These are phyloP conservation scores for Pseudonitzschia pungens DNA, from an alignment of 108 stramenopile species.

Conservation along the genomic window DNA sequence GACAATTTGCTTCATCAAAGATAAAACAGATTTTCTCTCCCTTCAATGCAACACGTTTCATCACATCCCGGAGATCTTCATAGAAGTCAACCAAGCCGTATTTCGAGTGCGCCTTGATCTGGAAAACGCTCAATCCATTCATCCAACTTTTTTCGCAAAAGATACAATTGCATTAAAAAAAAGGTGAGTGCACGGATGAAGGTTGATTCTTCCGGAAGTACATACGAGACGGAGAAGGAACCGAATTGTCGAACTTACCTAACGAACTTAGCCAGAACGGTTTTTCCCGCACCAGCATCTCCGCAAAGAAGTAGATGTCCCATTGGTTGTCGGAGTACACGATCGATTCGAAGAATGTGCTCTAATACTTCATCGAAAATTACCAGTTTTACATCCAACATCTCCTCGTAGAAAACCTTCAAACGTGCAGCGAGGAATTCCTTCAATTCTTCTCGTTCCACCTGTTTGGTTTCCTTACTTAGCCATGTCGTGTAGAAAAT, in stretches of 20 bases:
- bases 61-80: slow-evolving; percentile 91
- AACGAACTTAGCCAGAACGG: slow-evolving; percentile 50
- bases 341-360: slow-evolving; percentile 87
- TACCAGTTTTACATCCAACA: slow-evolving; percentile 95
- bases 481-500: slow-evolving; percentile 95
- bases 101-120: slow-evolving; percentile 87
- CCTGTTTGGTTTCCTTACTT: slow-evolving; percentile 86
- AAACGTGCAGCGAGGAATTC: slow-evolving; percentile 87
- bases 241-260: slow-evolving; percentile 35
- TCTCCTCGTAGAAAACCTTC: slow-evolving; percentile 97
- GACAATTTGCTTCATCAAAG: slow-evolving; percentile 95
- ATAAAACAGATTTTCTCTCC: slow-evolving; percentile 98
- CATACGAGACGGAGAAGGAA: too few relatives aligned
- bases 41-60: slow-evolving; percentile 94
- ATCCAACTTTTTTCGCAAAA: slow-evolving; percentile 76
- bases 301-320: slow-evolving; percentile 92
- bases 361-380: slow-evolving; percentile 97
- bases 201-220: too few relatives aligned
- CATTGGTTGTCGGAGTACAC: slow-evolving; percentile 89
- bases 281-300: slow-evolving; percentile 95
- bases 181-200: slow-evolving; percentile 71
- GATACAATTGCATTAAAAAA: slow-evolving; percentile 48
- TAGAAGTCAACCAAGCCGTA: slow-evolving; percentile 97
- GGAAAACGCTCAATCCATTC: slow-evolving; percentile 96
- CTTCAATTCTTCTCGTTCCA: slow-evolving; percentile 78